Conservation (phyloP, 352 stramenopile genomes). For the Pythium biforme region DNA sequence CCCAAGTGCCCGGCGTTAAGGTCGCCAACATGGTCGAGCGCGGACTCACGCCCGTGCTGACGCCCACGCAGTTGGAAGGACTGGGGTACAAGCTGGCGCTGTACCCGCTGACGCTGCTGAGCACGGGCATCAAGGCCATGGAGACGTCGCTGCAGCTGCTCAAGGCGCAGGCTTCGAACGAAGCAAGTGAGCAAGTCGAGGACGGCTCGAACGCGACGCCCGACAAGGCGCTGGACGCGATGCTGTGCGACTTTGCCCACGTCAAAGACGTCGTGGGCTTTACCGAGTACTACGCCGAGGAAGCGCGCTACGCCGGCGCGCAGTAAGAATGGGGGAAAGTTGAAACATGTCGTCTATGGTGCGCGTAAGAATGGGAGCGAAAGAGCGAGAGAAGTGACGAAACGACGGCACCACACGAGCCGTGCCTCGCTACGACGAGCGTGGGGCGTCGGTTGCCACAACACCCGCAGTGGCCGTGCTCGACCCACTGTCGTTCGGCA, state of each 20-base stretch:
- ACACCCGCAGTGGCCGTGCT: neutral
- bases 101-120: constrained; percentile 94
- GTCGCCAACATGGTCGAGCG: constrained; percentile 95
- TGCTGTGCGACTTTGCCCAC: constrained; percentile 88
- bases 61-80: constrained; percentile 77
- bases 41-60: constrained; percentile 91
- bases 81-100: constrained; percentile 94
- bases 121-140: constrained; percentile 93
- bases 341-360: too few relatives aligned
- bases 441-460: too few relatives aligned
- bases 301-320: constrained; percentile 44
- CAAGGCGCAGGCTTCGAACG: constrained; percentile 40
- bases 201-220: constrained; percentile 34
- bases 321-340: neutral
- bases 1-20: constrained; percentile 88
- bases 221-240: constrained; percentile 61
- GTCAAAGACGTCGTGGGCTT: constrained; percentile 94
- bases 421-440: too few relatives aligned
- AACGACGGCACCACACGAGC: too few relatives aligned
- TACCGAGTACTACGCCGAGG: constrained; percentile 89
- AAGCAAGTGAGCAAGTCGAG: constrained; percentile 4
- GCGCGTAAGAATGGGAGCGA: too few relatives aligned
- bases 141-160: constrained; percentile 84
- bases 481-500: constrained; percentile 3
- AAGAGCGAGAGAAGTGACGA: too few relatives aligned